These are phyloP conservation scores for Asterophora parasitica DNA, from an alignment of 768 basidiomycete species.

Conservation along the genomic window DNA sequence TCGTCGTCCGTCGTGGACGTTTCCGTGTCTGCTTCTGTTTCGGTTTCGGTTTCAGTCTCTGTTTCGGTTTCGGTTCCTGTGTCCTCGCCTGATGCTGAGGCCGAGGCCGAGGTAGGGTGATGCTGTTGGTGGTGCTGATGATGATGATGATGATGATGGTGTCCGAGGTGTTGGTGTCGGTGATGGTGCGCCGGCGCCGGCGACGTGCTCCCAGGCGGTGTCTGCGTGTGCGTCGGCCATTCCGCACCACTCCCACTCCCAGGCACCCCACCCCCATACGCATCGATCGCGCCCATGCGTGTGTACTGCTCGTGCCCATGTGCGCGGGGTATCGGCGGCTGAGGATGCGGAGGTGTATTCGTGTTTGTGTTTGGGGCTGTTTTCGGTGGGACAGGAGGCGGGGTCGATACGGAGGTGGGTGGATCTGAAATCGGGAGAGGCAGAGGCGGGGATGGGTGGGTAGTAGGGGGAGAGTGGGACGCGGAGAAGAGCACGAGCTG, in stretches of 20 bases:
- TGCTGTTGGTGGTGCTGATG: not conserved
- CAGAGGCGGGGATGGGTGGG: too few species aligned
- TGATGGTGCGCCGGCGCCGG: not conserved
- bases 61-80: conserved; percentile 24
- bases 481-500: conserved; percentile 72
- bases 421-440: too few species aligned
- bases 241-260: conserved; percentile 14
- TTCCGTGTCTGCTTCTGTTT: conserved; percentile 27
- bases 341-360: not conserved
- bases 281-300: conserved; percentile 52
- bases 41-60: conserved; percentile 24
- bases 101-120: too few species aligned
- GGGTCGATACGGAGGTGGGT: conserved; percentile 11
- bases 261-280: conserved; percentile 39
- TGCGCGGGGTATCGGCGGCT: not conserved
- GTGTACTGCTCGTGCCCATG: conserved; percentile 5
- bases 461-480: too few species aligned
- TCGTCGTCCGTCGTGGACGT: conserved; percentile 69
- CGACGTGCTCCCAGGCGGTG: too few species aligned
- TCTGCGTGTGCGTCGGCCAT: too few species aligned
- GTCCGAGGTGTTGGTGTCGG: not conserved
- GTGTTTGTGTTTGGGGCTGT: too few species aligned
- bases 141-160: not conserved
- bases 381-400: conserved; percentile 8
- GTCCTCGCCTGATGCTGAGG: not conserved